Percentiles rank a stretch among this genome's conserved stretches.
These are phyloP conservation scores for Megacollybia platyphylla DNA, from an alignment of 1,284 basidiomycete species.

Conservation along the genomic window DNA sequence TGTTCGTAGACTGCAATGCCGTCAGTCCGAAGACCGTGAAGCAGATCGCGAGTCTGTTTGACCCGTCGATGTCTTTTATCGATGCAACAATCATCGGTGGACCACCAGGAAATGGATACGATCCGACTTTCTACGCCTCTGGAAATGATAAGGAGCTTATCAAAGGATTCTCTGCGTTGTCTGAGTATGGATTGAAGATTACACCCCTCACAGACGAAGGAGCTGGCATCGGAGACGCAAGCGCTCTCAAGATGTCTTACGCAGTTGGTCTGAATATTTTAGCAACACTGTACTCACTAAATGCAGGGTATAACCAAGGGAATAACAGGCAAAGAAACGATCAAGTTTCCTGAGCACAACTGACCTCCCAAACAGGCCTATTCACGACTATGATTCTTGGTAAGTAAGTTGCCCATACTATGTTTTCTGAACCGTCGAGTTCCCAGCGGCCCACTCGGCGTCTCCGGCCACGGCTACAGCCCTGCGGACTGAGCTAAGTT, in stretches of 20 bases:
- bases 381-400: conserved; percentile 44
- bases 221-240: conserved; percentile 40
- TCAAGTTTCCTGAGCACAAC: background rate
- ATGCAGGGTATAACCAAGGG: conserved; percentile 42
- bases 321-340: conserved; percentile 14
- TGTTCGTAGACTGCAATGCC: conserved; percentile 51
- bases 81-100: conserved; percentile 50
- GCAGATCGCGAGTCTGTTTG: conserved; percentile 31
- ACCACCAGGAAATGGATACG: conserved; percentile 32
- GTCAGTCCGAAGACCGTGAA: conserved; percentile 38
- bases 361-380: conserved; percentile 17
- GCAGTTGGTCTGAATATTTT: conserved; percentile 26
- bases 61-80: conserved; percentile 28
- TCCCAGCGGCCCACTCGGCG: conserved; percentile 36
- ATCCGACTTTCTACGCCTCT: conserved; percentile 45
- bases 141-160: conserved; percentile 23
- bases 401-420: conserved; percentile 11
- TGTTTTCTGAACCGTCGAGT: conserved; percentile 1
- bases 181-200: conserved; percentile 31
- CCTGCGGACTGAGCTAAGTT: conserved; percentile 30
- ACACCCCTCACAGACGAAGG: conserved; percentile 31
- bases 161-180: conserved; percentile 26
- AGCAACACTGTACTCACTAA: conserved; percentile 2
- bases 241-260: conserved; percentile 53
- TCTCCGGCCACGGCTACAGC: conserved; percentile 47